Base-by-base conservation (phyloP, 1,284 basidiomycete genomes). In the Porphyrellus sp. region DNA sequence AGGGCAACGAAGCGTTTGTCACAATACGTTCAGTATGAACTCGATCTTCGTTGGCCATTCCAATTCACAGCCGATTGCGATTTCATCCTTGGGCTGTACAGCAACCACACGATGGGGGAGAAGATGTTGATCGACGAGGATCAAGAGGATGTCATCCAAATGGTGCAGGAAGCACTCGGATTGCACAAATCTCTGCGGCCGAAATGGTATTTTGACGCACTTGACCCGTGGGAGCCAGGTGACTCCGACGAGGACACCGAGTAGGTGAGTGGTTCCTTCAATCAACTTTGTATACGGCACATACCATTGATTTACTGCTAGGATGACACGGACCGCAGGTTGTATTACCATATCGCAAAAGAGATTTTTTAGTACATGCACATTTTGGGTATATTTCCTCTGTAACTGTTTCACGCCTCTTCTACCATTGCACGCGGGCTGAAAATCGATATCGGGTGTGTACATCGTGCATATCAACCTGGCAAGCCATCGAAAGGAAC, bases 161-260 rank as follows among this genome's bases (percentile, higher is more conserved):
- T 49, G 40, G 47, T 49, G 28, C 28, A 49, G 13, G 23, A 27
- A 25, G 46, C 16, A 11, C 47, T 49, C 30, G 24, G 31, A n/a
- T 27, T 34, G 23, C 23, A 41, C n/a, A 27, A 25, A 15, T 49
- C 39, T 8, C 7, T 48, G 6, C 23, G 37, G 4, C 46, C 38
- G 11, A 40, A 48, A 33, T 48, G 46, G 37, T 47, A 40, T 40
- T 48, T 48, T n/a, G 37, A 48, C 28, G 21, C 24, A 2, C 16
- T 39, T 7, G 46, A 39, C 24, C 9, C 20, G 6, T 39, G 37
- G 35, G 2, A 16, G 8, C 46, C 37, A 7, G 45, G 23, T 5
- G 37, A 39, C 16, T 18, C 16, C 11, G 42, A 45, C 2, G 43
- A 45, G 21, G 31, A 45, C 1, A 5, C 28, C 4, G 28, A 23